Base-by-base conservation (phyloP, 371 early-diverging fungal genomes). In the Apophysomyces trapeziformis region DNA sequence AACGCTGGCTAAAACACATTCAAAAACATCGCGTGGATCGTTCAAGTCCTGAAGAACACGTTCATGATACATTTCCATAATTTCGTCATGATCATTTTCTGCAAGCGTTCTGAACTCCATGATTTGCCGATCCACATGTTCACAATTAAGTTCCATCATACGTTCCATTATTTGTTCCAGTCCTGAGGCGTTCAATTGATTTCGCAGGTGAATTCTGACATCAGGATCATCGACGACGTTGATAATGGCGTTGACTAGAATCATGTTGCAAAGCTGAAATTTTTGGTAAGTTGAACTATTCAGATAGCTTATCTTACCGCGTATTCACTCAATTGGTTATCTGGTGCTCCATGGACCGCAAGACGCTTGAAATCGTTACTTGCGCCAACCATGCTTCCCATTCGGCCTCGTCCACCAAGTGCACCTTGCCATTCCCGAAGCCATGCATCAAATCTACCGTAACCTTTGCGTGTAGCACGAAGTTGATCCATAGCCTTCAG, bases 311-410 rank as follows among this genome's bases (percentile, higher is more conserved):
- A 45, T 66, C 75, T 64, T 78, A 82, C 82, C 66, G 87, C 88
- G 62, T 92, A 94, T 77, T 95, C 94, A 16, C 83, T 85, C 18
- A 95, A 66, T 47, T 93, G 91, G 35, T 85, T 83, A 62, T 95
- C 94, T 12, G 88, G 84, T 6, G 86, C 80, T 37, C 77, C 77
- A 63, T 74, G 72, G 36, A 85, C 80, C 8, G 85, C 88, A 60
- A 88, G 61, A 60, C 89, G 83, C 50, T 88, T 88, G 63, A 89
- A 79, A 57, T 91, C 93, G 36, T 90, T 91, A 44, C 90, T 90
- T 39, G 89, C 93, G 3, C 91, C 92, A 0, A 94, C 94, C 68
- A 90, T 77, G 57, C 90, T 90, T n/a, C 94, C 93, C 84, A 92
- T 90, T n/a, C 89, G 84, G 9, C 94, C 93, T 11, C 93, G 85